Evolutionary conservation across 768 basidiomycete species (phyloP), one percentile per base, ranked within the genome.

Genomic region (Mrakia frigida): DNA sequence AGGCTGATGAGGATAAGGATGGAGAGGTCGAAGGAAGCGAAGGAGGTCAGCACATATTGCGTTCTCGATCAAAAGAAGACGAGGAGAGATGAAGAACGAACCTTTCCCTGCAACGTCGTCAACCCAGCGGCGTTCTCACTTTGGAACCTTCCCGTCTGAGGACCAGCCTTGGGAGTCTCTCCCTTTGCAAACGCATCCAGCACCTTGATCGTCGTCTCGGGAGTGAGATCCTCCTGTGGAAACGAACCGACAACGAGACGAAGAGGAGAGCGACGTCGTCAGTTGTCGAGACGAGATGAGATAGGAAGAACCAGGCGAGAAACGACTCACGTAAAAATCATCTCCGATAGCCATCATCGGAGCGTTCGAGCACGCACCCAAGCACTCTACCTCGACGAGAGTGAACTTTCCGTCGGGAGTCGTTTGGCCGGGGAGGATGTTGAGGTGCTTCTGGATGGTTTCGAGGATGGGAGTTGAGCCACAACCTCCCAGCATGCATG

Each of bases 381-480:
- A 90, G 84, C 97, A 99, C 85, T 99, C 97, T 39, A 98, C 97
- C 84, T 99, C 97, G 75, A 99, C 87, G 60, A 98, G 90, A 14
- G 97, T 97, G 84, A 98, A 99, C 84, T 96, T 98, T 59, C 92
- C 91, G 82, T 99, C 94, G 83, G 88, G 88, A 18, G 97, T 97
- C n/a, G 95, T 95, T 82, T 92, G 88, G 10, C 96, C 96, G 33
- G 92, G 90, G 79, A 90, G 88, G 80, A 95, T 88, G 68, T 91
- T 91, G 31, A 98, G 88, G 81, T 97, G 92, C 71, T 86, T 83
- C 82, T 91, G 90, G 67, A 92, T 91, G 39, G 94, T 89, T 79
- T 94, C 86, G 61, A 97, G 87, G 79, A 98, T 95, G 46, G 92
- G 90, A 78, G 91, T 93, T 28, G 94, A 94, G 68, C 95, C 96